Evolutionary conservation across 805 yeast species (phyloP), one percentile per base, ranked within the genome.

Genomic region (Grigorovia yakushimaensis): DNA sequence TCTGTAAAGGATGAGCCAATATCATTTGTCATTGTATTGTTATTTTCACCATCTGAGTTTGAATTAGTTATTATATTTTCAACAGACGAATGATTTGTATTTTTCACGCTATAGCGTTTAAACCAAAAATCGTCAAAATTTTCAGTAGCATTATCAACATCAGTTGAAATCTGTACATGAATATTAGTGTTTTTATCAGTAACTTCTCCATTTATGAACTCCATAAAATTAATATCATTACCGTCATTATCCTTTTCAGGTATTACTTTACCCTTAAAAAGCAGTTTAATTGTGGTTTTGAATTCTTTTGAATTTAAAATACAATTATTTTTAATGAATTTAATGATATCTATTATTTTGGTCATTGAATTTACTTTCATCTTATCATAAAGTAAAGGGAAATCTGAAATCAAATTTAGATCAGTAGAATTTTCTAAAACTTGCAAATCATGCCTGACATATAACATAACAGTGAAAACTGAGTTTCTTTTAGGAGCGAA

Each of bases 401-500:
- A 43, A 8, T 42, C 45, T 13, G 43, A 24, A 10, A 38, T 39
- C 4, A 33, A 19, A 5, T 36, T 19, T 7, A 51, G 40, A n/a
- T 43, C 38, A 8, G 53, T 55, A 7, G 49, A 48, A 8, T 38
- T 41, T 54, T 37, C 19, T 6, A 21, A 9, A 11, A 3, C 3
- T 3, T 3, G 9, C 23, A 39, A 56, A 4, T 43, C 42, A 43
- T 64, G 64, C 33, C 53, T 58, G 13, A 64, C 52, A 38, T 51
- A 51, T 47, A 62, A 58, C 55, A 60, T 55, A 1, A 64, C 54
- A 13, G 63, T 60, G 46, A 69, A 56, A 41, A 54, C 56, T 21
- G 62, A 42, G 3, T 50, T 51, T 10, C 59, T 59, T 5, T 54
- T 49, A 2, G 73, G 73, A 0, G 65, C 59, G 23, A 63, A 60